phyloP scores from a whole-genome alignment of 805 yeast genomes.

The Myxozyma udenii region DNA sequence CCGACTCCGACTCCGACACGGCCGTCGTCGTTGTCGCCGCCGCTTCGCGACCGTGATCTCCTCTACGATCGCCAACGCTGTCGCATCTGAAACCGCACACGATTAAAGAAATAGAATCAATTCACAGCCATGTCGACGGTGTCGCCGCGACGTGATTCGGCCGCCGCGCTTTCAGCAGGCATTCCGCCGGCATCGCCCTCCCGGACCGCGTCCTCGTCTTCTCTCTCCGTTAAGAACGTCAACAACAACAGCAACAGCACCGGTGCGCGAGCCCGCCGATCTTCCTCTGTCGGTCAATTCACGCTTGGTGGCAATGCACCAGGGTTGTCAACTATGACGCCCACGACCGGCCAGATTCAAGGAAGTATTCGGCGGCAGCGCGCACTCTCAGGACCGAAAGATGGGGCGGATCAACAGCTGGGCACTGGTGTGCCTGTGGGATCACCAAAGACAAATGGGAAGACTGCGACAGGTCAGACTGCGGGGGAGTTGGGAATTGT shows the following conservation, averaged over 20 bases:
- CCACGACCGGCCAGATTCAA: constrained; percentile 44
- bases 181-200: no score
- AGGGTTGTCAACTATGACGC: constrained; percentile 63
- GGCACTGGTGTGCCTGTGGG: not conserved
- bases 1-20: no score
- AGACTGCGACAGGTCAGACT: not conserved
- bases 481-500: not conserved
- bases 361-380: constrained; percentile 41
- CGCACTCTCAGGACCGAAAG: constrained; percentile 30
- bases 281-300: constrained; percentile 72
- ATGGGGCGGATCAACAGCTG: not conserved
- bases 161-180: no score
- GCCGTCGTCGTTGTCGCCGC: no score
- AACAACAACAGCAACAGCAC: not conserved
- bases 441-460: not conserved
- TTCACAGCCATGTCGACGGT: no score
- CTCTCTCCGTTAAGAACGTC: no score
- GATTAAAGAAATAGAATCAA: no score
- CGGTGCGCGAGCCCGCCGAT: constrained; percentile 37
- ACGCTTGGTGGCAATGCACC: constrained; percentile 71
- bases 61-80: no score
- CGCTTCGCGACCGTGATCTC: no score
- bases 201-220: no score
- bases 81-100: no score
- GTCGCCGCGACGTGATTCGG: no score